Evolutionary conservation across 2,329 filamentous ascomycete genomes (phyloP), one percentile per base, ranked within the genome.

Genomic region (Fusarium dimerum): DNA sequence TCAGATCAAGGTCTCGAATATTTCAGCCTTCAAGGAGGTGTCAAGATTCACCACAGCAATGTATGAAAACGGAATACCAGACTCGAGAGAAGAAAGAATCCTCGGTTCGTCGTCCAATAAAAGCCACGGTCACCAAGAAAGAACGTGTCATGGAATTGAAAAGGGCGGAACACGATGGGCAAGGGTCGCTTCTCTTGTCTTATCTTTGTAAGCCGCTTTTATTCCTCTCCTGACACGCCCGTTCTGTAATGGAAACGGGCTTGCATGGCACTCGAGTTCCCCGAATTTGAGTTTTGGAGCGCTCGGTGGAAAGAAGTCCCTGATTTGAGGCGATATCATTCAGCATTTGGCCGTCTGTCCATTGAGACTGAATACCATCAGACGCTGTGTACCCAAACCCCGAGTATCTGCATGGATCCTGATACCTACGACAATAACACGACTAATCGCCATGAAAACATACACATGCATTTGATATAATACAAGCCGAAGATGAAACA

Each of bases 301-400:
- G 32, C 32, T 36, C 32, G 5, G 11, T 9, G 13, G 13, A 5
- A 10, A 11, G 13, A 11, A 3, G 4, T 11, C 32, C 9, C 4
- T 36, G 11, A 36, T 26, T 26, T 26, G 20, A 26, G 20, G 13
- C 32, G 13, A 15, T 10, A 36, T 12, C 10, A 4, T 36, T 9
- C 13, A 36, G 32, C 32, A 15, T 6, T 40, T 40, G n/a, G n/a
- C n/a, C n/a, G n/a, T n/a, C n/a, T n/a, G n/a, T n/a, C n/a, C 39
- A 40, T 15, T 9, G 39, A 40, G n/a, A 10, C 3, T 16, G 39
- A 15, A 13, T 16, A n/a, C 6, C 17, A n/a, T 17, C 16, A 29
- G 3, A 52, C 20, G 20, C 7, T 26, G 20, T 26, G 20, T 26
- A 57, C 46, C 54, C 44, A 52, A 46, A 46, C 47, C 45, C 50